These are phyloP conservation scores for Aspergillus japonicus DNA, from an alignment of 2,329 filamentous ascomycete species.

Conservation along the genomic window DNA sequence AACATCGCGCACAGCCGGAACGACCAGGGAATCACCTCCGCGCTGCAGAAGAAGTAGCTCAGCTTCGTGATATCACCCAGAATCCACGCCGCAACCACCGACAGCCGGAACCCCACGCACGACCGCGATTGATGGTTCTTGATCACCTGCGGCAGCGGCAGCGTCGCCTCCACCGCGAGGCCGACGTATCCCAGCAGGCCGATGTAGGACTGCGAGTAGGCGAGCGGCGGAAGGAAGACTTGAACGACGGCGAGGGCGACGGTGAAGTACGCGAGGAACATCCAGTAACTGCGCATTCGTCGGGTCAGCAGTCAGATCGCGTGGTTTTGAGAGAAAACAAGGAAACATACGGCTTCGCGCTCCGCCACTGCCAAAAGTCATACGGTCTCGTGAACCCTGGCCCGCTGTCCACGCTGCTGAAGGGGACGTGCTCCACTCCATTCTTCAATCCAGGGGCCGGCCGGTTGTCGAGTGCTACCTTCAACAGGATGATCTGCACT, in stretches of 20 bases:
- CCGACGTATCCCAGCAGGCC: conserved; percentile 46
- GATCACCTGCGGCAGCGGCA: conserved; percentile 49
- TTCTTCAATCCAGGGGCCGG: conserved; percentile 42
- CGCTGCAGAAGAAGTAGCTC: conserved; percentile 50
- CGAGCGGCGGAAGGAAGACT: conserved; percentile 51
- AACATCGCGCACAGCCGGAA: conserved; percentile 52
- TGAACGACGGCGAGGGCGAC: conserved; percentile 52
- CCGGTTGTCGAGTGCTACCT: conserved; percentile 60
- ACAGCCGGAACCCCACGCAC: conserved; percentile 51
- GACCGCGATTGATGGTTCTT: conserved; percentile 49
- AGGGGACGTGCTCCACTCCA: conserved; percentile 43
- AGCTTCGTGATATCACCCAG: conserved; percentile 53
- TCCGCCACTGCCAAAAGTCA: conserved; percentile 64
- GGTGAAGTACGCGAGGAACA: conserved; percentile 56
- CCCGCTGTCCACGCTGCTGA: conserved; percentile 30
- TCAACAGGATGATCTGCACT: conserved; percentile 59
- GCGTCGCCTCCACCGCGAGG: conserved; percentile 48
- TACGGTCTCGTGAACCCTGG: conserved; percentile 51
- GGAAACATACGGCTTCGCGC: conserved; percentile 49
- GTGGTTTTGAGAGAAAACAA: neutral
- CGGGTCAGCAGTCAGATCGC: conserved; percentile 3
- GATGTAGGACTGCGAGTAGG: conserved; percentile 44
- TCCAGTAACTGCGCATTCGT: conserved; percentile 51
- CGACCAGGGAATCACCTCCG: conserved; percentile 46
- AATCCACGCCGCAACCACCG: conserved; percentile 49